These are phyloP conservation scores for Alternaria arbusti DNA, from an alignment of 2,329 filamentous ascomycete species.

Conservation along the genomic window DNA sequence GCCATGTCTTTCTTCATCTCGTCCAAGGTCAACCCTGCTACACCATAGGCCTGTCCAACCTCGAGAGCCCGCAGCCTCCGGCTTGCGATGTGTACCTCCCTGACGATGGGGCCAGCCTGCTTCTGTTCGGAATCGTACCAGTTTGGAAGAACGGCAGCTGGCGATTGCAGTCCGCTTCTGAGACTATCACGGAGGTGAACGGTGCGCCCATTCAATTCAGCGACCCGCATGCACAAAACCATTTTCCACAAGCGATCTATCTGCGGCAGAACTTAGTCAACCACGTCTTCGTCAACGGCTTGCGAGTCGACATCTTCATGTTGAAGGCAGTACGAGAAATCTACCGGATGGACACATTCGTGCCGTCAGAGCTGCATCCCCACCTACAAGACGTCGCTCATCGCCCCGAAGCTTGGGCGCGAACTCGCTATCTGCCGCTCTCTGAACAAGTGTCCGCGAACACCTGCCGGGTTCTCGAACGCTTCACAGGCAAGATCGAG, in stretches of 20 bases:
- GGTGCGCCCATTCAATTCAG: conserved; percentile 16
- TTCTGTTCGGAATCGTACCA: conserved; percentile 11
- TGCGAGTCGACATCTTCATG: conserved; percentile 23
- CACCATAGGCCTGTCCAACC: conserved; percentile 10
- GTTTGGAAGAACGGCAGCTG: conserved; percentile 10
- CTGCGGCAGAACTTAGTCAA: conserved; percentile 15
- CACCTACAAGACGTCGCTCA: conserved; percentile 8
- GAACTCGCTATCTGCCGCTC: conserved; percentile 3
- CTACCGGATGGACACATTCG: background rate
- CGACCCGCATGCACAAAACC: conserved; percentile 5
- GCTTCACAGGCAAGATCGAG: conserved; percentile 13
- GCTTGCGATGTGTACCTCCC: conserved; percentile 23
- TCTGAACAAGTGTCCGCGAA: conserved; percentile 9
- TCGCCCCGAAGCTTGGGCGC: conserved; percentile 14
- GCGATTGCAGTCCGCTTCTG: conserved; percentile 13
- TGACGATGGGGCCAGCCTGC: background rate
- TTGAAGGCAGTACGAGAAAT: conserved; percentile 12
- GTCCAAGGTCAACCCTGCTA: conserved; percentile 5
- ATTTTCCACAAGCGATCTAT: conserved; percentile 10
- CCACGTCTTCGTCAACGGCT: background rate
- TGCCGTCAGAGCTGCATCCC: background rate
- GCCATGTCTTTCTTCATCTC: conserved; percentile 15
- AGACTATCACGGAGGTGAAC: conserved; percentile 16
- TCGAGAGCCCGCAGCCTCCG: background rate
- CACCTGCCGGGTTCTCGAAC: conserved; percentile 14